Evolutionary conservation across 2,329 filamentous ascomycete genomes (phyloP).

Genomic region (Trichophyton schoenleinii): DNA sequence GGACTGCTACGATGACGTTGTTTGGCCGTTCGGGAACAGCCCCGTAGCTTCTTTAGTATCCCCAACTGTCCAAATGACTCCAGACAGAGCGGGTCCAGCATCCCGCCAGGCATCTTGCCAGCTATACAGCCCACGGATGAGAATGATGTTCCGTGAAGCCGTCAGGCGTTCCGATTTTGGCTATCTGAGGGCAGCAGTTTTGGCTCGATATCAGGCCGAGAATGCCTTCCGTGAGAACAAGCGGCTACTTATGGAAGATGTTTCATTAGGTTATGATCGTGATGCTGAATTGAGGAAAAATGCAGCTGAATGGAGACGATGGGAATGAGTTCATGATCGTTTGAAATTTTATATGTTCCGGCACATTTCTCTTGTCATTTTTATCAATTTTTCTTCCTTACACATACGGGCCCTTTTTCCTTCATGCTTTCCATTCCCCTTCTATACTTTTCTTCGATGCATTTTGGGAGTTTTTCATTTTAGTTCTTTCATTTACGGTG

Average conservation of each 20-base stretch:
- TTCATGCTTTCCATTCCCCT: not conserved
- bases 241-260: constrained; percentile 43
- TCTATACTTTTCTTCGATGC: not conserved
- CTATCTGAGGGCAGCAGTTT: constrained; percentile 51
- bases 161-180: constrained; percentile 54
- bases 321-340: constrained; percentile 28
- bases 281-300: constrained; percentile 37
- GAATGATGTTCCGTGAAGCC: constrained; percentile 55
- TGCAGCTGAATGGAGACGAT: constrained; percentile 40
- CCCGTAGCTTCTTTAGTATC: constrained; percentile 40
- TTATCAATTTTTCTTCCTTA: not conserved
- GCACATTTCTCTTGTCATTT: not conserved
- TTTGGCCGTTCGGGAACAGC: constrained; percentile 52
- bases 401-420: not conserved
- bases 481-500: not conserved
- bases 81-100: constrained; percentile 40
- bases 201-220: constrained; percentile 47
- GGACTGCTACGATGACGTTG: constrained; percentile 69
- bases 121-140: constrained; percentile 70
- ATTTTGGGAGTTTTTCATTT: not conserved
- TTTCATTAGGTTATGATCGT: constrained; percentile 45
- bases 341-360: not conserved
- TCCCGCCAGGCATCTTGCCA: constrained; percentile 50
- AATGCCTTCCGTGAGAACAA: constrained; percentile 46
- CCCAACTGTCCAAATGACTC: constrained; percentile 41